Evolutionary conservation across 805 yeast genomes (phyloP).

Genomic region (Zygosaccharomyces siamensis): DNA sequence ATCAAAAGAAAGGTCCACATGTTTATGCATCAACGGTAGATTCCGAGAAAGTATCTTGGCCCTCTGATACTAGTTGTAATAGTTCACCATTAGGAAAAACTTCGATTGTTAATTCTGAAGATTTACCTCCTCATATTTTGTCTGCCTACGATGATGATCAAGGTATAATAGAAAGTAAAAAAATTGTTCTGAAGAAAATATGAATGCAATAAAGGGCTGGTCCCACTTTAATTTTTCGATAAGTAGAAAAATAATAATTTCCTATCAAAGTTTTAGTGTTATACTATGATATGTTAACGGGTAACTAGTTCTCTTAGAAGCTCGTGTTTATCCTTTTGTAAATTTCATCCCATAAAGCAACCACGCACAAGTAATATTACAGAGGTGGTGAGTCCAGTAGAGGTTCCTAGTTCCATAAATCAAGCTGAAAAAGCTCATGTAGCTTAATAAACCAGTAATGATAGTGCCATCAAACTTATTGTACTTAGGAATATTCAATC

Average conservation of each 20-base stretch:
- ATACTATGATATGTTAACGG: neutral
- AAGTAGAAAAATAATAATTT: neutral
- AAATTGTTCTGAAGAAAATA: conserved; percentile 8
- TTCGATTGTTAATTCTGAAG: conserved; percentile 9
- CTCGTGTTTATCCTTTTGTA: neutral
- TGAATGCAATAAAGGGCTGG: neutral
- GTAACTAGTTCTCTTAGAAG: neutral
- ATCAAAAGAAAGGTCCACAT: neutral
- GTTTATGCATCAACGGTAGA: conserved; percentile 33
- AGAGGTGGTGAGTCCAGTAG: conserved; percentile 77
- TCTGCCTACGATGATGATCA: conserved; percentile 7
- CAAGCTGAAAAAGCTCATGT: conserved; percentile 56
- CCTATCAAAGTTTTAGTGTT: neutral
- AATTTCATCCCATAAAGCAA: conserved; percentile 9
- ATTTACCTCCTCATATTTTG: conserved; percentile 22
- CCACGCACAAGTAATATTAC: conserved; percentile 56
- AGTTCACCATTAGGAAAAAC: conserved; percentile 7
- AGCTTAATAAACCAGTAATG: conserved; percentile 41
- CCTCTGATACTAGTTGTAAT: conserved; percentile 12
- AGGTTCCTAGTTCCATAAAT: conserved; percentile 76
- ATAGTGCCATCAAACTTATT: conserved; percentile 29
- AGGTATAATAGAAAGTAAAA: conserved; percentile 9
- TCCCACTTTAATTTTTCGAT: neutral
- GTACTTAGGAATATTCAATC: conserved; percentile 41
- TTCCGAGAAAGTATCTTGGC: conserved; percentile 36